Conservation (phyloP, 163 green algal genomes). For the Chloromonas sp. region DNA sequence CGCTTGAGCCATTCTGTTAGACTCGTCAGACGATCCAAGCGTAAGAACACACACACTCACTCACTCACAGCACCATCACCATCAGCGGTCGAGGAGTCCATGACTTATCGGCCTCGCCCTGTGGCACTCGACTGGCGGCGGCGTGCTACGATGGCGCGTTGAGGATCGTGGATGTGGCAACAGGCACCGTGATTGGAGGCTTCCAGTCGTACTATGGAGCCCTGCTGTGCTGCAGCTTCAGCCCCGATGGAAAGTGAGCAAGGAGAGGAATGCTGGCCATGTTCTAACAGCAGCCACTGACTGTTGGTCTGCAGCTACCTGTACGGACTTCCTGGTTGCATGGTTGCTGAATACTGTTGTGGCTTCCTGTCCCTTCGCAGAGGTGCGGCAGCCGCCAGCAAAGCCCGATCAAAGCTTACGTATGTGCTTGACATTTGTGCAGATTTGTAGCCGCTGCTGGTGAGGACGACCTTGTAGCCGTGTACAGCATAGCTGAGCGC, state of each 20-base stretch:
- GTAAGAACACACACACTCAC: no score
- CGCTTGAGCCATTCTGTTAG: no score
- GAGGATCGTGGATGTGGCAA: slow-evolving; percentile 26
- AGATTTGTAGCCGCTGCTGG: slow-evolving; percentile 68
- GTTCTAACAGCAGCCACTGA: no score
- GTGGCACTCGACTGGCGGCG: slow-evolving; percentile 14
- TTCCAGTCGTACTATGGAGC: slow-evolving; percentile 35
- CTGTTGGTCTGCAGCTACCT: no score
- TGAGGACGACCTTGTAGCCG: slow-evolving; percentile 77
- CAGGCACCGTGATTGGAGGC: slow-evolving; percentile 23
- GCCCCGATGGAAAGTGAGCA: slow-evolving; percentile 42
- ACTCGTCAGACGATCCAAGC: no score
- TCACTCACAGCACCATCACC: not conserved
- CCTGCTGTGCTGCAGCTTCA: slow-evolving; percentile 67
- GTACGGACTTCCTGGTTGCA: no score
- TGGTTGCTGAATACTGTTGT: no score
- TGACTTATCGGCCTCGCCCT: not conserved
- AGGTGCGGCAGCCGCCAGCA: no score
- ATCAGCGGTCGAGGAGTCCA: not conserved
- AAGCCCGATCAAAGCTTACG: no score
- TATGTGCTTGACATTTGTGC: slow-evolving; percentile 27
- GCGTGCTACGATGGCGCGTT: slow-evolving; percentile 33
- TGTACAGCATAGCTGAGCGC: slow-evolving; percentile 58
- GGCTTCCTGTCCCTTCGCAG: no score
- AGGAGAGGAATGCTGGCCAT: no score